phyloP scores from a whole-genome alignment of 163 green algal genomes.

The Chlamydomonas reinhardtii region DNA sequence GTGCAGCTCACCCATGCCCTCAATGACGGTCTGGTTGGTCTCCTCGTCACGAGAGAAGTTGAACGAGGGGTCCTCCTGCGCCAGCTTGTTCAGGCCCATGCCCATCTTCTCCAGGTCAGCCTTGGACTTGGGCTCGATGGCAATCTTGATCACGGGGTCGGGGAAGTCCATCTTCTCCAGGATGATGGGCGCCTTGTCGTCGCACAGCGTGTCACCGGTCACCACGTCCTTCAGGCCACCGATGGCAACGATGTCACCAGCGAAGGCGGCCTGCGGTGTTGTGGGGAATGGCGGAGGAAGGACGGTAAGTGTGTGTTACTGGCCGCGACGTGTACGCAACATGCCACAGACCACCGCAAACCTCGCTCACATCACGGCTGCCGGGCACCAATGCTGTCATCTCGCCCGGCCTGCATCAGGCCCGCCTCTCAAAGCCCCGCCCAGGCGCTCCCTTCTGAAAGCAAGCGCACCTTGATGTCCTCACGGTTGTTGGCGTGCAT shows the following conservation, averaged over 20 bases:
- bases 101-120: conserved; percentile 96
- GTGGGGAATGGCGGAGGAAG: too few relatives aligned
- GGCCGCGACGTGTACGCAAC: too few relatives aligned
- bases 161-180: conserved; percentile 99
- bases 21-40: conserved; percentile 97
- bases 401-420: too few relatives aligned
- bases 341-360: too few relatives aligned
- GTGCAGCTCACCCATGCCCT: conserved; percentile 99
- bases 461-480: conserved; percentile 81
- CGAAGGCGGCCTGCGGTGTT: conserved; percentile 32
- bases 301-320: too few relatives aligned
- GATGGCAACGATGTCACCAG: conserved; percentile 96
- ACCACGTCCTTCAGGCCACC: conserved; percentile 94
- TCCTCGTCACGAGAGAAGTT: conserved; percentile 95
- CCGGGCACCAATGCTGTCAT: too few relatives aligned
- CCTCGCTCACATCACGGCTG: too few relatives aligned
- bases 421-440: too few relatives aligned
- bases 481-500: conserved; percentile 99
- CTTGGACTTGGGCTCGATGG: conserved; percentile 99
- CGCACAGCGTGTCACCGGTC: conserved; percentile 94
- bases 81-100: conserved; percentile 96
- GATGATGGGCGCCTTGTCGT: conserved; percentile 92
- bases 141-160: conserved; percentile 99
- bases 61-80: conserved; percentile 98
- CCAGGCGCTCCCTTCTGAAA: too few relatives aligned